phyloP scores from a whole-genome alignment of 2,329 filamentous ascomycete species.

The Pyrenochaeta sp. region DNA sequence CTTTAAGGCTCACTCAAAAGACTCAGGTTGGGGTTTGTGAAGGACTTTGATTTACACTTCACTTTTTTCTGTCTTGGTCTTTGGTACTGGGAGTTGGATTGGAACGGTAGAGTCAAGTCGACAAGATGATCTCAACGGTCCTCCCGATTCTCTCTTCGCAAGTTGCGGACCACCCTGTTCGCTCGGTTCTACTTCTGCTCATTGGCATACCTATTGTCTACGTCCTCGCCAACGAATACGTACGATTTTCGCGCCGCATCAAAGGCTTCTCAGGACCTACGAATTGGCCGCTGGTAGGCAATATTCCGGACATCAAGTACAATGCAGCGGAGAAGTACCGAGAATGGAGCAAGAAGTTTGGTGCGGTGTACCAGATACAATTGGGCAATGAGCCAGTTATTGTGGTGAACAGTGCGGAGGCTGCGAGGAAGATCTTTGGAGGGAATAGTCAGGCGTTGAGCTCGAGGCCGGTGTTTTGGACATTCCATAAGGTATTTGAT shows the following conservation, averaged over 20 bases:
- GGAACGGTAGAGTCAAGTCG: background rate
- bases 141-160: conserved; percentile 32
- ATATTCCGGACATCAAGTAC: conserved; percentile 54
- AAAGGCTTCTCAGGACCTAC: conserved; percentile 51
- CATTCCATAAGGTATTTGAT: conserved; percentile 54
- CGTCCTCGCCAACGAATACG: conserved; percentile 48
- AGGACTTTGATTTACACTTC: no score
- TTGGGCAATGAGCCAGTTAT: conserved; percentile 56
- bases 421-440: conserved; percentile 53
- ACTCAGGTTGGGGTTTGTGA: no score
- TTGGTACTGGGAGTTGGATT: background rate
- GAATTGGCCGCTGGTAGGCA: conserved; percentile 53
- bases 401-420: conserved; percentile 54
- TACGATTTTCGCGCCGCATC: conserved; percentile 45
- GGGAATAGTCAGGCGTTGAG: conserved; percentile 53
- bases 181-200: conserved; percentile 28
- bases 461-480: conserved; percentile 55
- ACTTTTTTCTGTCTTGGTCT: background rate
- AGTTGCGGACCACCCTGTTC: conserved; percentile 34
- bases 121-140: conserved; percentile 41
- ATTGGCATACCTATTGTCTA: conserved; percentile 46
- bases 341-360: conserved; percentile 53
- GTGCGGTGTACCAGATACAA: conserved; percentile 57
- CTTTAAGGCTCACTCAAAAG: no score
- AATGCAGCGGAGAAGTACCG: conserved; percentile 56